Evolutionary conservation across 257 asterid species (phyloP), one percentile per base, ranked within the genome.

Genomic region (Nicotiana knightiana): DNA sequence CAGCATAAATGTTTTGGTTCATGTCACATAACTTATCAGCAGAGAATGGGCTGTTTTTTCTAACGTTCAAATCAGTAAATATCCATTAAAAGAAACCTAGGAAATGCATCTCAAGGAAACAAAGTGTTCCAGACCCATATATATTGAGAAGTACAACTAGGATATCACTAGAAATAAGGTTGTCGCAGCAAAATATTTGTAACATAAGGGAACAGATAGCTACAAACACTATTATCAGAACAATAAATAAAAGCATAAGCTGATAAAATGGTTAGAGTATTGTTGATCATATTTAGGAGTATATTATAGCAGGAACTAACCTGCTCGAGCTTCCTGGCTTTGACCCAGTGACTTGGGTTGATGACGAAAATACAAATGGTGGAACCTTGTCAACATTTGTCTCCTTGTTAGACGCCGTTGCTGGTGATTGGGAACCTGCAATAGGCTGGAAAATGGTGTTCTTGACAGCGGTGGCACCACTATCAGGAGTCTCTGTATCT

Each of bases 331-430:
- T 83, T 71, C 64, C 85, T 35, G 82, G 59, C 33, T 59, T 84
- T 28, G 85, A 70, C 54, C 53, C 85, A 24, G 48, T 64, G 71
- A 62, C 8, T 8, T 64, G 67, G 81, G 84, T 83, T 77, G 79
- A 89, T 62, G 87, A 88, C 71, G 84, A 85, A 87, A 86, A 87
- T 67, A 81, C 85, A 73, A 82, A 51, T 51, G 83, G 87, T 81
- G 88, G 79, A 65, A 32, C 83, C 83, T 51, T 81, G 33, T 82
- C 55, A 81, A 80, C 84, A 86, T 61, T 84, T 43, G 86, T 80
- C 76, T 83, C 90, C 86, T 86, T 81, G 82, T 81, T 89, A 80
- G 81, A 64, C 64, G 79, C 81, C 66, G 85, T 43, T 82, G 79
- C 75, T 18, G 89, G 71, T 21, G 87, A 76, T 28, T 66, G 81